These are phyloP conservation scores for Blastocladiella britannica DNA, from an alignment of 192 early-diverging fungal genomes.

Conservation along the genomic window DNA sequence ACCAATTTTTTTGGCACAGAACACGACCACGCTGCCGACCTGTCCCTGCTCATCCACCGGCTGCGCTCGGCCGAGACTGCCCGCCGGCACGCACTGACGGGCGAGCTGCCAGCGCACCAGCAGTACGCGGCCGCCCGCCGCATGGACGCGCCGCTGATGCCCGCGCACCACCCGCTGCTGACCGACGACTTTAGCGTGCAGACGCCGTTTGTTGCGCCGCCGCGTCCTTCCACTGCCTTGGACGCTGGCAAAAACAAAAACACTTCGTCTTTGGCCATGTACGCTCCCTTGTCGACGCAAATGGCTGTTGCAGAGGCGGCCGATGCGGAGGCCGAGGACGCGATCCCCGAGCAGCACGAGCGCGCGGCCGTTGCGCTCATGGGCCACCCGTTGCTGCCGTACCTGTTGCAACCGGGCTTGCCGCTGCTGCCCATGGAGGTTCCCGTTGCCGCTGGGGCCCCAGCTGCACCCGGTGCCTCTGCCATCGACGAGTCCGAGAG, in stretches of 20 bases:
- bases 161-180: not conserved
- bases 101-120: too few relatives aligned
- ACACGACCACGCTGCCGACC: too few relatives aligned
- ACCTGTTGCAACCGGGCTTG: not conserved
- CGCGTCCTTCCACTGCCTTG: too few relatives aligned
- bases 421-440: not conserved
- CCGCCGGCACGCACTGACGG: too few relatives aligned
- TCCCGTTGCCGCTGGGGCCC: not conserved
- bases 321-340: not conserved
- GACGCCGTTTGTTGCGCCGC: not conserved
- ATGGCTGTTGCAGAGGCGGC: not conserved
- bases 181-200: not conserved
- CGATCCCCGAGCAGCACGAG: not conserved
- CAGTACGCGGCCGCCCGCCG: not conserved
- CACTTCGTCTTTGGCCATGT: too few relatives aligned
- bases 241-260: too few relatives aligned
- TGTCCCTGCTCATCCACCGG: too few relatives aligned
- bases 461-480: not conserved
- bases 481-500: not conserved
- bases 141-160: not conserved
- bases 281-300: too few relatives aligned
- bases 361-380: not conserved
- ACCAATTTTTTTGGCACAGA: too few relatives aligned
- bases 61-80: too few relatives aligned
- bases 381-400: not conserved